A percentile compares a stretch with the other conserved stretches of the same genome.
Conservation (phyloP, 148 eudicot genomes). For the Fallopia convolvulus region DNA sequence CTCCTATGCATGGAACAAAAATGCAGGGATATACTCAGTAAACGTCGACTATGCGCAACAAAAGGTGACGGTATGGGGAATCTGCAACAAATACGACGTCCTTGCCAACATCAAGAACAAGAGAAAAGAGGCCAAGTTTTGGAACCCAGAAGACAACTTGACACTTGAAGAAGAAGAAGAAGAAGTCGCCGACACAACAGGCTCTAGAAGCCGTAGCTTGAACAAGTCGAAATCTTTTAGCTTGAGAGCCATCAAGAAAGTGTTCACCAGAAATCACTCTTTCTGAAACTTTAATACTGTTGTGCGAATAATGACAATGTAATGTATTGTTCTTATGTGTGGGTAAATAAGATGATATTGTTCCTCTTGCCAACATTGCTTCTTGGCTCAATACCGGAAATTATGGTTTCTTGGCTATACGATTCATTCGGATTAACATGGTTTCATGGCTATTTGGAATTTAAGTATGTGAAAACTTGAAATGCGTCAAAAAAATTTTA, state of each 20-base stretch:
- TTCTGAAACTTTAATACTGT: conserved; percentile 25
- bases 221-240: conserved; percentile 46
- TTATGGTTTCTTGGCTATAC: background rate
- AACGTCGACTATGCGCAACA: conserved; percentile 65
- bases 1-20: background rate
- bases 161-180: conserved; percentile 23
- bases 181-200: conserved; percentile 11
- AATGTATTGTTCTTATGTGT: background rate
- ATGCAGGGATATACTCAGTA: conserved; percentile 80
- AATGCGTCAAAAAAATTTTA: too few relatives aligned
- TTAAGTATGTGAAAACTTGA: background rate
- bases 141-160: conserved; percentile 50
- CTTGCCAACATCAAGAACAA: conserved; percentile 50
- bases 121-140: conserved; percentile 71
- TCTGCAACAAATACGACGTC: conserved; percentile 84
- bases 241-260: conserved; percentile 60
- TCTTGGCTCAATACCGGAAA: too few relatives aligned
- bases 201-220: conserved; percentile 20
- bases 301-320: background rate
- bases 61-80: conserved; percentile 95
- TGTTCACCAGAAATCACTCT: conserved; percentile 49
- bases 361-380: too few relatives aligned
- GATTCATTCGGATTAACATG: background rate
- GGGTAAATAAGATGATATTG: background rate
- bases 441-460: background rate